Conservation (phyloP, 352 stramenopile genomes). For the Peronospora tabacina region DNA sequence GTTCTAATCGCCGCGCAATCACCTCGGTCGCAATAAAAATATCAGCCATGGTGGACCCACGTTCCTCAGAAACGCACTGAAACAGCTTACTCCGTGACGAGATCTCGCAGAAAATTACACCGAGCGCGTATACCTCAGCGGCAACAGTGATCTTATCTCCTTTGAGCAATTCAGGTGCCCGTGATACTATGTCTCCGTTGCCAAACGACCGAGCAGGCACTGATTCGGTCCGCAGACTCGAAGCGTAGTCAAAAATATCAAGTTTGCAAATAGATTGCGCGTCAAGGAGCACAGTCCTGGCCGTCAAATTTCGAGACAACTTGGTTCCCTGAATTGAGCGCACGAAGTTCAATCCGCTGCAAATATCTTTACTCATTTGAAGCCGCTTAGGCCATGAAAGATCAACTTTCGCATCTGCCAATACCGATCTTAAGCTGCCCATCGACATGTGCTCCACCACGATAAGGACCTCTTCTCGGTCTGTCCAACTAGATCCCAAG, state of each 20-base stretch:
- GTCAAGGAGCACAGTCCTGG: conserved; percentile 51
- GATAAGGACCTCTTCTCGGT: conserved; percentile 54
- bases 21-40: conserved; percentile 57
- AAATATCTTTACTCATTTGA: conserved; percentile 48
- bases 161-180: conserved; percentile 52
- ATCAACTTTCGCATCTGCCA: conserved; percentile 40
- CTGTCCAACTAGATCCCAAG: conserved; percentile 47
- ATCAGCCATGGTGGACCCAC: conserved; percentile 48
- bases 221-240: conserved; percentile 36
- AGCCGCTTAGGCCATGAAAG: conserved; percentile 46
- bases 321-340: conserved; percentile 31
- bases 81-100: conserved; percentile 41
- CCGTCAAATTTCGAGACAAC: conserved; percentile 45
- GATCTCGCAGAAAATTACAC: conserved; percentile 69
- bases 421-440: conserved; percentile 47
- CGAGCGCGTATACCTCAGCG: conserved; percentile 63
- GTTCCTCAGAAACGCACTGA: conserved; percentile 35
- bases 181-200: conserved; percentile 44
- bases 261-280: conserved; percentile 61
- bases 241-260: conserved; percentile 65
- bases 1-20: conserved; percentile 31
- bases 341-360: conserved; percentile 40
- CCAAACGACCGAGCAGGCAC: conserved; percentile 42
- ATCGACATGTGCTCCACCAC: conserved; percentile 75
- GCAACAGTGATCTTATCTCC: conserved; percentile 36